phyloP scores from a whole-genome alignment of 1,139 yeast genomes.

The Pichia sp. region DNA sequence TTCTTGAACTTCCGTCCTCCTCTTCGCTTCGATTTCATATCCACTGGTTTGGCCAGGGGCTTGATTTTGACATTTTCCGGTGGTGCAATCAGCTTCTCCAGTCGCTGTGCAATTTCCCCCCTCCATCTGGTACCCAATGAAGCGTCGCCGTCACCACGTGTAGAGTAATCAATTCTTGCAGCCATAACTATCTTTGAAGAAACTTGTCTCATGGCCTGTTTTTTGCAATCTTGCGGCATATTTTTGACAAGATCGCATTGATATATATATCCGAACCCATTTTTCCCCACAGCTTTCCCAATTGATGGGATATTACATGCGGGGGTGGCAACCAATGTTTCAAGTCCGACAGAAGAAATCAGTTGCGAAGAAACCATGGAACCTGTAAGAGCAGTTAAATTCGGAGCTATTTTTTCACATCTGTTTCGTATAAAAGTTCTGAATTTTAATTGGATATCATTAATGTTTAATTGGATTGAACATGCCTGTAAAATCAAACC shows the following conservation, averaged over 20 bases:
- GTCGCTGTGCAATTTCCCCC: slow-evolving; percentile 49
- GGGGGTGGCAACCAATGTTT: slow-evolving; percentile 63
- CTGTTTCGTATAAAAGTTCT: slow-evolving; percentile 49
- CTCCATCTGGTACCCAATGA: slow-evolving; percentile 53
- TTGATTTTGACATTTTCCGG: slow-evolving; percentile 63
- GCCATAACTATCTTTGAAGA: slow-evolving; percentile 79
- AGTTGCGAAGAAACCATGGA: slow-evolving; percentile 69
- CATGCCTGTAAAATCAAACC: slow-evolving; percentile 27
- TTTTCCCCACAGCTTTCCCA: slow-evolving; percentile 43
- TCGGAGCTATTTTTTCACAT: slow-evolving; percentile 66
- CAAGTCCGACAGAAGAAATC: slow-evolving; percentile 65
- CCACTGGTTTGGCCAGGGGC: slow-evolving; percentile 80
- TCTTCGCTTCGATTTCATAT: slow-evolving; percentile 68
- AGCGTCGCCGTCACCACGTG: slow-evolving; percentile 23
- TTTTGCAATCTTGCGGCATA: slow-evolving; percentile 49
- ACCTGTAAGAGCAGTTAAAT: slow-evolving; percentile 65
- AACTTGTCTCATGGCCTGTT: slow-evolving; percentile 69
- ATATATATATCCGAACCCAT: slow-evolving; percentile 56
- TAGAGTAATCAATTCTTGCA: slow-evolving; percentile 59
- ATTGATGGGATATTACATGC: slow-evolving; percentile 77
- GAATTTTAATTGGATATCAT: slow-evolving; percentile 23
- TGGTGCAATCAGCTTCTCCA: slow-evolving; percentile 70
- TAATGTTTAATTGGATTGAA: slow-evolving; percentile 13
- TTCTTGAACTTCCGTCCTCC: slow-evolving; percentile 81
- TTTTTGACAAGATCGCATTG: slow-evolving; percentile 43